A percentile compares a stretch with the other conserved stretches of the same genome.
Evolutionary conservation across 2,329 filamentous ascomycete genomes (phyloP).

Genomic region (Paecilomyces sp.): DNA sequence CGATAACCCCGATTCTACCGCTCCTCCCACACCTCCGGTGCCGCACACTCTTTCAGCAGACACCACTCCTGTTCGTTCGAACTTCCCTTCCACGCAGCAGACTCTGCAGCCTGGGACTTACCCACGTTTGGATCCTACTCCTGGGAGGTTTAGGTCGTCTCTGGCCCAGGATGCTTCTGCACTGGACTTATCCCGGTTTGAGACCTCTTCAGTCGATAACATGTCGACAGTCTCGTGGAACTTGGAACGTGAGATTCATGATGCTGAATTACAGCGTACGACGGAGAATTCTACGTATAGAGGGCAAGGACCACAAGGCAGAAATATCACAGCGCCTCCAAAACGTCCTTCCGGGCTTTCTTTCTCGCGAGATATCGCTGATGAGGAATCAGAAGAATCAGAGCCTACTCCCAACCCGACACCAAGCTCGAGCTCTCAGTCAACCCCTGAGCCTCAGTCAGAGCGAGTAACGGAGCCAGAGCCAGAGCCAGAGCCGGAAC

Average conservation of each 20-base stretch:
- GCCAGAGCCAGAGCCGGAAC: not conserved
- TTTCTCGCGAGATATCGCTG: slow-evolving; percentile 18
- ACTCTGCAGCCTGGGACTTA: slow-evolving; percentile 9
- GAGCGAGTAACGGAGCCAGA: slow-evolving; percentile 13
- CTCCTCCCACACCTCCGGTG: slow-evolving; percentile 27
- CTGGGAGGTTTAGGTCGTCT: slow-evolving; percentile 12
- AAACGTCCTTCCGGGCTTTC: slow-evolving; percentile 26
- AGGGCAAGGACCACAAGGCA: slow-evolving; percentile 18
- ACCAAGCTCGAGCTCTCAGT: slow-evolving; percentile 1
- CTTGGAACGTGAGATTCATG: slow-evolving; percentile 29
- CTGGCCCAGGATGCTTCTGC: slow-evolving; percentile 5
- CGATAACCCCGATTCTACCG: slow-evolving; percentile 14
- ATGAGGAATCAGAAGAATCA: slow-evolving; percentile 21
- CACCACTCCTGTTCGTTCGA: slow-evolving; percentile 19
- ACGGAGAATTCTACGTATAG: slow-evolving; percentile 12
- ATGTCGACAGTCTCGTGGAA: slow-evolving; percentile 26
- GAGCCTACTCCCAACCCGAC: slow-evolving; percentile 3
- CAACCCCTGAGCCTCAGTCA: not conserved
- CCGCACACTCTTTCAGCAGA: slow-evolving; percentile 24
- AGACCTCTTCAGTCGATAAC: slow-evolving; percentile 21
- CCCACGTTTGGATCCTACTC: slow-evolving; percentile 21
- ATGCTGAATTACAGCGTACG: slow-evolving; percentile 28
- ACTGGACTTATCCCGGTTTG: slow-evolving; percentile 13
- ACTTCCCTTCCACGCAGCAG: slow-evolving; percentile 12
- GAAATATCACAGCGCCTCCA: slow-evolving; percentile 29